Conservation (phyloP, 2,329 filamentous ascomycete genomes). For the Helminthosporium solani region DNA sequence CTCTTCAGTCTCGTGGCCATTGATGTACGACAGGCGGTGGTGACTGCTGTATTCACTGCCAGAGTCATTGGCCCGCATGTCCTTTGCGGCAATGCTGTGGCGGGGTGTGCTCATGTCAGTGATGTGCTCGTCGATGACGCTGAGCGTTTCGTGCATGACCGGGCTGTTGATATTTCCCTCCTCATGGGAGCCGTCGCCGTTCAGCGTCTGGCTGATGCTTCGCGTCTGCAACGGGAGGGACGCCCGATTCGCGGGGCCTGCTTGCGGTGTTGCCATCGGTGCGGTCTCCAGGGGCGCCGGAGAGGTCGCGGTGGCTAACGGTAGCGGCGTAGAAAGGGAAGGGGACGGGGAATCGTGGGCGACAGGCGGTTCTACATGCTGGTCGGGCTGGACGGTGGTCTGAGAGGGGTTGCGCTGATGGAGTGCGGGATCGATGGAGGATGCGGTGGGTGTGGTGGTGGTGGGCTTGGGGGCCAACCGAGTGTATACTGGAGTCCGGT, state of each 20-base stretch:
- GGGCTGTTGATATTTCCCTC: slow-evolving; percentile 59
- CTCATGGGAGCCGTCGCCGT: slow-evolving; percentile 42
- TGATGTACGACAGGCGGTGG: slow-evolving; percentile 83
- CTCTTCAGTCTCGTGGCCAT: slow-evolving; percentile 92
- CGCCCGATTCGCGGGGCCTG: slow-evolving; percentile 18
- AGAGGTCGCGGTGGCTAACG: slow-evolving; percentile 17
- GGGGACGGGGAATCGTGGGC: slow-evolving; percentile 21
- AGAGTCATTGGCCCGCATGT: slow-evolving; percentile 67
- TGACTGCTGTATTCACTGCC: slow-evolving; percentile 88
- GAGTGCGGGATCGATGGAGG: slow-evolving; percentile 26
- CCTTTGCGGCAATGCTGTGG: slow-evolving; percentile 53
- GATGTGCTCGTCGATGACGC: slow-evolving; percentile 96
- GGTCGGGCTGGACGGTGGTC: slow-evolving; percentile 15
- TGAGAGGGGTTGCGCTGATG: slow-evolving; percentile 35
- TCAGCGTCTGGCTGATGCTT: slow-evolving; percentile 40
- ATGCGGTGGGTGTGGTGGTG: too few relatives aligned
- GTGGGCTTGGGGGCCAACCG: slow-evolving; percentile 55
- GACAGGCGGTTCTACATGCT: slow-evolving; percentile 10
- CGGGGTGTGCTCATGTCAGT: slow-evolving; percentile 73
- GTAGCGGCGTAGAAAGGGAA: slow-evolving; percentile 17
- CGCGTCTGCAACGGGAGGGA: slow-evolving; percentile 26
- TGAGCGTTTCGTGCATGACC: slow-evolving; percentile 91
- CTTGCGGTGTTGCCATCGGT: slow-evolving; percentile 10
- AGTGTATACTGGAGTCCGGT: slow-evolving; percentile 57
- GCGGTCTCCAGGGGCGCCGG: slow-evolving; percentile 19